Evolutionary conservation across 495 filamentous ascomycete species (phyloP).

Genomic region (Aspergillus nanangensis): DNA sequence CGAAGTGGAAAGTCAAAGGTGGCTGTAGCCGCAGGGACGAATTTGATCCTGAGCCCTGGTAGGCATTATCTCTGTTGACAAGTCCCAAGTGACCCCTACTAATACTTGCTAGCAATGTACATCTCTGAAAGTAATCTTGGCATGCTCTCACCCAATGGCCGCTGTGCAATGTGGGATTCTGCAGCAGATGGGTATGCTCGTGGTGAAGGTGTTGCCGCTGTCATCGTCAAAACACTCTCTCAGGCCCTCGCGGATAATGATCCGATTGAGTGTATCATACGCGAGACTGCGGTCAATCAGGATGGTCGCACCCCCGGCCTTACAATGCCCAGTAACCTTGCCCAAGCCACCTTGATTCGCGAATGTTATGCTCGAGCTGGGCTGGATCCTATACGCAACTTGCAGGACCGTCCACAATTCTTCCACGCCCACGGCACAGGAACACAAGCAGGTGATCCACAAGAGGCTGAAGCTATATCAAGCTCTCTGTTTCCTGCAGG

Average conservation of each 20-base stretch:
- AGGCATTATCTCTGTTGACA: too few species aligned
- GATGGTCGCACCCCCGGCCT: constrained; percentile 44
- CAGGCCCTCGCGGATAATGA: constrained; percentile 25
- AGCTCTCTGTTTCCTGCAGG: constrained; percentile 22
- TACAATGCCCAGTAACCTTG: constrained; percentile 47
- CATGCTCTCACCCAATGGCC: constrained; percentile 12
- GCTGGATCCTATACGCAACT: constrained; percentile 16
- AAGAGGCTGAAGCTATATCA: constrained; percentile 35
- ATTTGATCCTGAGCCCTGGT: constrained; percentile 18
- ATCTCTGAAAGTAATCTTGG: constrained; percentile 3
- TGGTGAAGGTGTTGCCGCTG: constrained; percentile 32
- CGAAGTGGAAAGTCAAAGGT: constrained; percentile 28
- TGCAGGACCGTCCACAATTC: constrained; percentile 8
- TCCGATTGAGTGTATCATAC: constrained; percentile 26
- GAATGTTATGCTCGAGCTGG: constrained; percentile 39
- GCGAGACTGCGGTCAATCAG: constrained; percentile 24
- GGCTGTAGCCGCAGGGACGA: constrained; percentile 23
- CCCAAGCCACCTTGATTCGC: constrained; percentile 47
- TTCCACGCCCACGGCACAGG: constrained; percentile 43
- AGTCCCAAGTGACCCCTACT: too few species aligned
- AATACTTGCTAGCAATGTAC: too few species aligned
- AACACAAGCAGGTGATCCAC: constrained; percentile 42
- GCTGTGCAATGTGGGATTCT: constrained; percentile 25
- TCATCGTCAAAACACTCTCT: constrained; percentile 30
- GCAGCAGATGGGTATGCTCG: constrained; percentile 38